Percentiles rank a stretch among this genome's conserved stretches.
Conservation (phyloP, 352 stramenopile genomes). For the Globisporangium mamillatum region DNA sequence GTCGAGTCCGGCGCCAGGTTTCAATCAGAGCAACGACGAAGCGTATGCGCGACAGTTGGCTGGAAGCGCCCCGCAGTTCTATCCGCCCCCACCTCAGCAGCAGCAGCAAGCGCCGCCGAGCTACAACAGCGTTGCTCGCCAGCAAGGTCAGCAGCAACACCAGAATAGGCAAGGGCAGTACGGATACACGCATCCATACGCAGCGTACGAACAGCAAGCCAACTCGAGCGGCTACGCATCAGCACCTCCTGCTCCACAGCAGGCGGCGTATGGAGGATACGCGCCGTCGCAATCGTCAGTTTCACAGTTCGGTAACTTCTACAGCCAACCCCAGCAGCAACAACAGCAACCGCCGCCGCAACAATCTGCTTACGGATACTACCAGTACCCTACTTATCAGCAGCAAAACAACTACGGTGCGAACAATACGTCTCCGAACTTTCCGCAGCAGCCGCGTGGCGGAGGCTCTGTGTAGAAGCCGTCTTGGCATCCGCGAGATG, state of each 20-base stretch:
- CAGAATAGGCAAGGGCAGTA: constrained; percentile 6
- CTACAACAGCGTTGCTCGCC: constrained; percentile 37
- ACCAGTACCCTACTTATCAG: constrained; percentile 45
- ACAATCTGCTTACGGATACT: constrained; percentile 26
- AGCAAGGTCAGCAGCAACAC: constrained; percentile 31
- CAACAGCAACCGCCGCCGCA: constrained; percentile 18
- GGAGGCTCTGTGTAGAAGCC: constrained; percentile 4
- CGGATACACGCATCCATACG: constrained; percentile 29
- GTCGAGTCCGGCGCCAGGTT: constrained; percentile 8
- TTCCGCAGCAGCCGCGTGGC: neutral
- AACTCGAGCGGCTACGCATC: constrained; percentile 6
- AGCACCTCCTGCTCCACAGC: constrained; percentile 14
- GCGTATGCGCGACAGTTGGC: constrained; percentile 55
- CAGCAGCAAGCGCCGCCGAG: constrained; percentile 24
- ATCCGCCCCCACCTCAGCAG: constrained; percentile 15
- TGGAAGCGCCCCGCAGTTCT: constrained; percentile 43
- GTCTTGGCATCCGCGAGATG: neutral
- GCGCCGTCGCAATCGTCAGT: constrained; percentile 28
- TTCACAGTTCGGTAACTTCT: constrained; percentile 38
- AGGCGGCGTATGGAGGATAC: constrained; percentile 22
- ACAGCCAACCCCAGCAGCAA: constrained; percentile 34
- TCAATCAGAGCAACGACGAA: constrained; percentile 36
- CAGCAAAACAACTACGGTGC: constrained; percentile 14
- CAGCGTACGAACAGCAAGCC: constrained; percentile 45
- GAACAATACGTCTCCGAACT: neutral